Evolutionary conservation across 352 stramenopile species (phyloP).

Genomic region (Globisporangium rhizosaccharum): DNA sequence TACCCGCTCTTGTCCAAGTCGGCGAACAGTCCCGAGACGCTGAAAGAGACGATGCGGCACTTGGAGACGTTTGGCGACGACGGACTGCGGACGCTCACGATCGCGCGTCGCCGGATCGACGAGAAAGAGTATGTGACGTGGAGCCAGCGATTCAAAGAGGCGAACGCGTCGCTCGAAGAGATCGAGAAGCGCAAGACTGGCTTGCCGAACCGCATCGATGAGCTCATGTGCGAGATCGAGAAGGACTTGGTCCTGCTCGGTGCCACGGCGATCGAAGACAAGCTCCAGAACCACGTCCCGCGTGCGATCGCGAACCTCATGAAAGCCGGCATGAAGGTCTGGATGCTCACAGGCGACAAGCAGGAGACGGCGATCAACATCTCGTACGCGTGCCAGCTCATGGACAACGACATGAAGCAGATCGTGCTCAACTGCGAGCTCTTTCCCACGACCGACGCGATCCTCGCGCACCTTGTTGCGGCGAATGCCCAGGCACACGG

Average conservation of each 20-base stretch:
- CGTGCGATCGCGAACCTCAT: slow-evolving; percentile 84
- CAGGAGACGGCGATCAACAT: slow-evolving; percentile 95
- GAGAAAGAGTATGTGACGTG: slow-evolving; percentile 60
- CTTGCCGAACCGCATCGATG: slow-evolving; percentile 61
- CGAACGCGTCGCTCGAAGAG: slow-evolving; percentile 64
- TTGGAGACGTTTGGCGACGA: slow-evolving; percentile 80
- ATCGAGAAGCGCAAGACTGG: slow-evolving; percentile 78
- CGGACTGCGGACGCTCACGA: slow-evolving; percentile 80
- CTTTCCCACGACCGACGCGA: slow-evolving; percentile 45
- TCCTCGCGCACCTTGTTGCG: slow-evolving; percentile 28
- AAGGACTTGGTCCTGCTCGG: slow-evolving; percentile 76
- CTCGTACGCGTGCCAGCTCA: slow-evolving; percentile 83
- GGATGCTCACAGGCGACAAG: slow-evolving; percentile 94
- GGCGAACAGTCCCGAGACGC: slow-evolving; percentile 47
- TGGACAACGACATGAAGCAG: slow-evolving; percentile 85
- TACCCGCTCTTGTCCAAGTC: slow-evolving; percentile 67
- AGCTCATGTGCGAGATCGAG: slow-evolving; percentile 76
- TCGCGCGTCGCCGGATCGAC: slow-evolving; percentile 53
- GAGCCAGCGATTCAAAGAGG: slow-evolving; percentile 54
- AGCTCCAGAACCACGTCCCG: slow-evolving; percentile 88
- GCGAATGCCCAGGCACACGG: slow-evolving; percentile 20
- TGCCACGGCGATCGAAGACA: slow-evolving; percentile 92
- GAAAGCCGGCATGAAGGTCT: slow-evolving; percentile 87
- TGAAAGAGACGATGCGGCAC: slow-evolving; percentile 57
- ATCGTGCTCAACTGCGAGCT: slow-evolving; percentile 59